Evolutionary conservation across 2,329 filamentous ascomycete genomes (phyloP), one percentile per base, ranked within the genome.

Genomic region (Microascus cirrosus): DNA sequence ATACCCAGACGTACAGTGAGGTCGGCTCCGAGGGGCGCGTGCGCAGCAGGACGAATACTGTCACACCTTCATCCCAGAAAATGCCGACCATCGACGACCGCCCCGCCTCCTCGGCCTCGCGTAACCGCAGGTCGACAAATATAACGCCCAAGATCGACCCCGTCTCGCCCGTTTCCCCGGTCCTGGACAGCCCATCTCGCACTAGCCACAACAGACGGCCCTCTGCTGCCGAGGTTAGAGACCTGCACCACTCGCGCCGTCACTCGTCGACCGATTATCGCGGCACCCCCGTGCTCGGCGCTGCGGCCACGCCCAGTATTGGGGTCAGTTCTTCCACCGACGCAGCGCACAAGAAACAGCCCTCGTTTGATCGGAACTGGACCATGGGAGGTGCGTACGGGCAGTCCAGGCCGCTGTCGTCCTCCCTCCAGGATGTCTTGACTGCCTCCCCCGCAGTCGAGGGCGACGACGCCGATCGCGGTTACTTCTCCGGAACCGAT

Each of bases 401-500:
- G n/a, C 63, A 69, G 11, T 66, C 68, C 53, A 71, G 80, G 8
- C 80, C 81, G 4, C 67, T 81, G 22, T 83, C 81, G 3, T 80
- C 80, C 2, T 71, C 78, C 18, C 65, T 78, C 35, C 74, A 77
- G 34, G 78, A 81, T 57, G 64, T 72, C 7, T 56, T 72, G 54
- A 8, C 32, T 1, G 34, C 53, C 3, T 32, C 51, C 3, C 36
- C 51, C 8, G 56, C 34, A 2, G 56, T 55, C 22, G 55, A 48
- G 15, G 69, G 73, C 13, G 64, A 76, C 25, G 89, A 95, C 60
- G 70, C 90, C 18, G 94, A 97, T 65, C 83, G 90, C 39, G 93
- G 92, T 25, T 97, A 97, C 70, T 96, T 96, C 67, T 96, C 93
- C 8, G 90, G 92, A 2, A 88, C 87, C 18, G 93, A 97, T 66